Base-by-base conservation (phyloP, 768 basidiomycete genomes). In the Pisolithus orientalis region DNA sequence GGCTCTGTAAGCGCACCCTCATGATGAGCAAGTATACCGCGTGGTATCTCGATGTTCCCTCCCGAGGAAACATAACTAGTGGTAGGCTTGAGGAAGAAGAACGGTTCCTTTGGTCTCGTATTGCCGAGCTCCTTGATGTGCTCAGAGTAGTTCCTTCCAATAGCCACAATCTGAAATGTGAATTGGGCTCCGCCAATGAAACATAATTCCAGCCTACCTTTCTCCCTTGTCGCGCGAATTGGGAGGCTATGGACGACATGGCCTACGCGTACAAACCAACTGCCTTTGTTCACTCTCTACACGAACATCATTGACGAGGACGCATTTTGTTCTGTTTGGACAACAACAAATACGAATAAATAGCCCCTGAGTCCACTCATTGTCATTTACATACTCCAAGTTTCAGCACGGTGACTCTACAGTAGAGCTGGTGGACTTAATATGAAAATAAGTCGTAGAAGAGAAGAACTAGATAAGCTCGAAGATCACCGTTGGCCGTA, bases 31-130 rank as follows among this genome's bases (percentile, higher is more conserved):
- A 84, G 60, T 34, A 94, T 78, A 5, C 94, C 94, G 27, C 64
- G 70, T 0, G 96, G 96, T 34, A 97, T 87, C 72, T 97, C 90
- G 17, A 98, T 72, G 34, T 79, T 77, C 1, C 90, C 92, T 0
- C 89, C 90, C 14, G 82, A 81, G 21, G 74, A 62, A 24, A 97
- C 63, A 63, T 94, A 98, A 64, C 87, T 91, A 11, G 87, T 84
- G 5, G 96, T 98, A 7, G 95, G 96, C 70, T 99, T 99, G 27
- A 98, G 72, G 75, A 99, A 99, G 80, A 97, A 94, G 77, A 99
- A 97, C 0, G 96, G 96, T 64, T 97, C 94, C 65, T 84, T 89
- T 0, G 95, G 94, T 28, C 39, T 53, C 5, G 87, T 73, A 65
- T 97, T 97, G 62, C 84, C 86, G 34, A 98, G 79, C 64, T 99